Base-by-base conservation (phyloP, 768 basidiomycete genomes). In the Rhodotorula paludigena region DNA sequence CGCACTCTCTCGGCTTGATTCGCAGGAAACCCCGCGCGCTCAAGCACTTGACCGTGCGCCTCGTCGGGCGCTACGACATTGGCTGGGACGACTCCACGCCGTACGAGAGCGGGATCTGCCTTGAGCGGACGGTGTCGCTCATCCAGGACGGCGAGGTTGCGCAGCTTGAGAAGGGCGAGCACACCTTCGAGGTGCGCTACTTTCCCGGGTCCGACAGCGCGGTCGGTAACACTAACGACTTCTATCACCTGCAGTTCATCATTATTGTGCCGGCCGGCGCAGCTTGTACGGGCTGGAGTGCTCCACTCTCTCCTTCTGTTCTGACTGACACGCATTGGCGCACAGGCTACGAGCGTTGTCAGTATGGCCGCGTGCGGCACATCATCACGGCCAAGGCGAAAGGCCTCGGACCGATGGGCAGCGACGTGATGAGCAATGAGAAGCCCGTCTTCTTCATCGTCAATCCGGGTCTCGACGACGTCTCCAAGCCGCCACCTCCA, bases 321-420 rank as follows among this genome's bases (percentile, higher is more conserved):
- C 10, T 49, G 38, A 2, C 23, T 28, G 28, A 33, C 15, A n/a
- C n/a, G n/a, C n/a, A n/a, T 21, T 30, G 0, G 38, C 36, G 7
- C 28, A 9, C 53, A 55, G 45, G 69, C 45, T 74, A 68, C 51
- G 73, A 74, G 56, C 63, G 73, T 1, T 72, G 66, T 25, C 66
- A 69, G 39, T 67, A 63, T 32, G 73, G 73, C 2, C 63, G 73
- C 12, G 64, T 72, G 7, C 51, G 66, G 20, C 68, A 74, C 39
- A 59, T 55, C 8, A 63, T 72, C 41, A 63, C 60, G 16, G 70
- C 70, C 12, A 72, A 72, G 59, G 70, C 70, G n/a, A 68, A 72
- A 44, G 64, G 61, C 0, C 28, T 68, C 6, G 73, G 73, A 2
- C 30, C 41, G 25, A 51, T 61, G 33, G 62, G 60, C 21, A 52